Conservation (phyloP, 2,329 filamentous ascomycete species). For the Alternaria tenuissima region DNA sequence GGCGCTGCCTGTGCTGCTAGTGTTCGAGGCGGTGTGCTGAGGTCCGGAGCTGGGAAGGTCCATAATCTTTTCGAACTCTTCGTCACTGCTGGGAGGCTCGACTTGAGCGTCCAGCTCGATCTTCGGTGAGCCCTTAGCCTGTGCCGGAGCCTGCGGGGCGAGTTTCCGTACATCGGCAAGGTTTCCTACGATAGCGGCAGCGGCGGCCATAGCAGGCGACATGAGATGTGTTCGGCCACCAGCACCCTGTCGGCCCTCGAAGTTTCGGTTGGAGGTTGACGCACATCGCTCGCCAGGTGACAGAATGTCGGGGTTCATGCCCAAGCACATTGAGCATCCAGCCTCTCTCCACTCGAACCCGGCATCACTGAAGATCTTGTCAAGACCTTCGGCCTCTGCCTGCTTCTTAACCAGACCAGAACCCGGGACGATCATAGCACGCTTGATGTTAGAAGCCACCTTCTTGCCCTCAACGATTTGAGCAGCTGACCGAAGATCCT, state of each 20-base stretch:
- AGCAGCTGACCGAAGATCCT: constrained; percentile 90
- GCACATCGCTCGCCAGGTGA: constrained; percentile 92
- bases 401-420: constrained; percentile 93
- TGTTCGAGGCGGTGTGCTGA: constrained; percentile 70
- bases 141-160: constrained; percentile 58
- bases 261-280: constrained; percentile 95
- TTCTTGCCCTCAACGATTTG: constrained; percentile 86
- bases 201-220: constrained; percentile 96
- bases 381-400: constrained; percentile 89
- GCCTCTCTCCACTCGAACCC: constrained; percentile 99
- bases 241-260: constrained; percentile 94
- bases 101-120: constrained; percentile 66
- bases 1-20: constrained; percentile 56
- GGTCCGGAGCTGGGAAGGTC: constrained; percentile 66
- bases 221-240: constrained; percentile 91
- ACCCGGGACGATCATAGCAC: constrained; percentile 94
- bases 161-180: constrained; percentile 90
- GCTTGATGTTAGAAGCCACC: constrained; percentile 86
- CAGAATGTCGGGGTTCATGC: constrained; percentile 99
- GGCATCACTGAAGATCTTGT: constrained; percentile 89
- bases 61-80: constrained; percentile 69
- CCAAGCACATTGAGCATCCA: constrained; percentile 98
- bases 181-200: constrained; percentile 87
- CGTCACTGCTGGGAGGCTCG: constrained; percentile 67
- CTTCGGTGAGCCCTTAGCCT: constrained; percentile 61